Evolutionary conservation across 2,329 filamentous ascomycete genomes (phyloP), one percentile per base, ranked within the genome.

Genomic region (Penicillium polonicum): DNA sequence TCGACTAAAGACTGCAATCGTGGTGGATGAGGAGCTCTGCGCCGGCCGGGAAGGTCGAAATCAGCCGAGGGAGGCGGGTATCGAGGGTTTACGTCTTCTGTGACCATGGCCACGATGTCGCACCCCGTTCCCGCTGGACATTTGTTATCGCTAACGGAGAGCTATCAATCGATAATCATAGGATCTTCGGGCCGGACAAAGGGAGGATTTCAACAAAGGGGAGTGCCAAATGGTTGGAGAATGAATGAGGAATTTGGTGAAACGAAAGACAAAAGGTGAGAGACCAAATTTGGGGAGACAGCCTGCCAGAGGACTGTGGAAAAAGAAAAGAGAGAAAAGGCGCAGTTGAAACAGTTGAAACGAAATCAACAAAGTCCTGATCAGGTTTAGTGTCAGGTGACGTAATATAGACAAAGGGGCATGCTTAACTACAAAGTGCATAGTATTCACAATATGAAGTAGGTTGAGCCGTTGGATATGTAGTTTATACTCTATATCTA

Each of bases 71-170:
- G 65, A 61, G 69, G 68, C 62, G 68, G 68, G 64, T 69, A 72
- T 65, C 67, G 72, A 70, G 65, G 61, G 59, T 67, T 69, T 68
- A 69, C 73, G 74, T 72, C 71, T 70, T 72, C 73, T 72, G 73
- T 76, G 75, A 76, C 74, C 75, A 77, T 77, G 72, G 74, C 73
- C 75, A 76, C 74, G 67, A 67, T 58, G 62, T 67, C 66, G 63
- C 58, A 70, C 62, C 65, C 68, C 71, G 69, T 65, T 67, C 69
- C 66, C 65, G 71, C 65, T 73, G 73, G 72, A 76, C 74, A 76
- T 76, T 76, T 69, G 73, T 74, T 69, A 61, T 61, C 65, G 61
- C 48, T 57, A 48, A 42, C 36, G 57, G 53, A 51, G 59, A 55
- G 60, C 43, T 55, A 57, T 54, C 48, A 44, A 54, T 42, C 45